These are phyloP conservation scores for Venturia aucupariae DNA, from an alignment of 2,329 filamentous ascomycete species.

Conservation along the genomic window DNA sequence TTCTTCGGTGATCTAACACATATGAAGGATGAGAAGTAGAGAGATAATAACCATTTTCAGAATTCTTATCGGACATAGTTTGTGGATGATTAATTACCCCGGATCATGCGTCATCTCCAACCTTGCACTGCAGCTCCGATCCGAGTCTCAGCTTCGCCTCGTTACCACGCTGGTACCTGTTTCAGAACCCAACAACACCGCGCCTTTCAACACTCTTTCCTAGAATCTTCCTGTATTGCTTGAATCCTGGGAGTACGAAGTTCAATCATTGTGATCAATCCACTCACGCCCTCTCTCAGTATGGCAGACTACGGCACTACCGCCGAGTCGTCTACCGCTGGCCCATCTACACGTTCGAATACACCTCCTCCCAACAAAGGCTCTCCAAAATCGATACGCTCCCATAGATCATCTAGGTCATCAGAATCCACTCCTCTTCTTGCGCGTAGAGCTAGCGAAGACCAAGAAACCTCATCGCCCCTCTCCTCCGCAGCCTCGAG, in stretches of 20 bases:
- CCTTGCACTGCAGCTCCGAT: too few relatives aligned
- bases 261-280: neutral
- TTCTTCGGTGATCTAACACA: neutral
- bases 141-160: neutral
- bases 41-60: too few relatives aligned
- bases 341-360: slow-evolving; percentile 26
- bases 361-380: slow-evolving; percentile 26
- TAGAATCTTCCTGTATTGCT: neutral
- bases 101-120: neutral
- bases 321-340: neutral
- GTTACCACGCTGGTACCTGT: neutral
- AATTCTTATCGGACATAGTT: neutral
- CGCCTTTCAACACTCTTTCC: neutral
- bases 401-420: slow-evolving; percentile 23
- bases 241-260: neutral
- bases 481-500: slow-evolving; percentile 28
- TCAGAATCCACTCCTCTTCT: slow-evolving; percentile 34
- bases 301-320: slow-evolving; percentile 26
- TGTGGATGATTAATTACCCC: neutral
- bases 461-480: slow-evolving; percentile 17
- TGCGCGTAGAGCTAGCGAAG: slow-evolving; percentile 21
- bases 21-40: neutral
- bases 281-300: slow-evolving; percentile 15
- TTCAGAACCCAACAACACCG: neutral
- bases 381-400: slow-evolving; percentile 23